A percentile compares a stretch with the other conserved stretches of the same genome.
These are phyloP conservation scores for Pontederia crassipes DNA, from an alignment of 176 grass and related monocot genomes.

Conservation along the genomic window DNA sequence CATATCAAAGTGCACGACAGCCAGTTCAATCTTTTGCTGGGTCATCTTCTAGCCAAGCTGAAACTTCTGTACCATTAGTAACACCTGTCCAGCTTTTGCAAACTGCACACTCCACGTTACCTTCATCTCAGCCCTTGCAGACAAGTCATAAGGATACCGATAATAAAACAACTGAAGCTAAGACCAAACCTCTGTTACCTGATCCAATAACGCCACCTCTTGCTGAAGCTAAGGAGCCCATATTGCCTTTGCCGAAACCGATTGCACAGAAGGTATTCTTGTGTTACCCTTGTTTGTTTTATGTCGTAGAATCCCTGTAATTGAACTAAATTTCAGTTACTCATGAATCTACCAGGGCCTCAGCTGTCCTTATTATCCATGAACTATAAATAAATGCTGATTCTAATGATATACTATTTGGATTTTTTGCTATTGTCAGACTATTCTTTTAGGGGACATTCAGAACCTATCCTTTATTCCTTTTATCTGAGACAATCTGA, in stretches of 20 bases:
- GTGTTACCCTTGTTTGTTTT: neutral
- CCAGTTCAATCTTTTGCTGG: slow-evolving; percentile 20
- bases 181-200: slow-evolving; percentile 45
- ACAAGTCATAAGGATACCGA: slow-evolving; percentile 29
- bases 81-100: slow-evolving; percentile 53
- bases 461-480: slow-evolving; percentile 5
- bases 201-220: slow-evolving; percentile 33
- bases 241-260: slow-evolving; percentile 66
- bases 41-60: slow-evolving; percentile 33
- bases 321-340: too few species aligned
- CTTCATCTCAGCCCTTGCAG: slow-evolving; percentile 45
- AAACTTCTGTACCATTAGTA: slow-evolving; percentile 36
- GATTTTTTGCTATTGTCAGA: too few species aligned
- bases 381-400: too few species aligned
- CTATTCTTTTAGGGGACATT: neutral
- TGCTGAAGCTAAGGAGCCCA: slow-evolving; percentile 58
- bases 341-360: too few species aligned
- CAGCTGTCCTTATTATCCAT: too few species aligned
- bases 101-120: slow-evolving; percentile 31
- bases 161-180: slow-evolving; percentile 24
- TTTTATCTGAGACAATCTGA: slow-evolving; percentile 12
- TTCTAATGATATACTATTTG: too few species aligned
- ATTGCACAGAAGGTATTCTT: slow-evolving; percentile 39
- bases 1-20: slow-evolving; percentile 40
- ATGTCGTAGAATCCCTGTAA: neutral